phyloP scores from a whole-genome alignment of 345 rosid species.

The Arabis hirsuta region DNA sequence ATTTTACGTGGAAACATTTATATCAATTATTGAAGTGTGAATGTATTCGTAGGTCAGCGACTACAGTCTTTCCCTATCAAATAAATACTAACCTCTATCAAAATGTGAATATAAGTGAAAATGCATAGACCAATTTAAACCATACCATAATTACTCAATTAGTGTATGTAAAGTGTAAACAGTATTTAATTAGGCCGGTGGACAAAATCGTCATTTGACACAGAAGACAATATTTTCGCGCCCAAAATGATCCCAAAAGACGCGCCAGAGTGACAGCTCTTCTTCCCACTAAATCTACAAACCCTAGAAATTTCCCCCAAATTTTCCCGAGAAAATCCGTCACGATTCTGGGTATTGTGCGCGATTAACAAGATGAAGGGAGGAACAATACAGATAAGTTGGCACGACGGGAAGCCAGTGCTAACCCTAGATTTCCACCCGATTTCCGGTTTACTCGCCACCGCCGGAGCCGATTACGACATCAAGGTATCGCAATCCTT shows the following conservation, averaged over 20 bases:
- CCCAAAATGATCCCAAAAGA: slow-evolving; percentile 24
- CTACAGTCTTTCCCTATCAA: slow-evolving; percentile 25
- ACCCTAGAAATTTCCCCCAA: slow-evolving; percentile 25
- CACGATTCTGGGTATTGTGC: slow-evolving; percentile 19
- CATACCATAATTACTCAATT: neutral
- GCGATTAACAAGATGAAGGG: slow-evolving; percentile 61
- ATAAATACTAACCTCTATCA: neutral
- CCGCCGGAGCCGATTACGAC: slow-evolving; percentile 97
- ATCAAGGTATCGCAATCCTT: slow-evolving; percentile 59
- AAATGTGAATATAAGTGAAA: neutral
- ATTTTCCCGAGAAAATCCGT: slow-evolving; percentile 29
- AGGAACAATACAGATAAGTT: slow-evolving; percentile 90
- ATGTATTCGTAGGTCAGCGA: slow-evolving; percentile 30
- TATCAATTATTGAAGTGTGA: slow-evolving; percentile 30
- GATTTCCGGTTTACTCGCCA: slow-evolving; percentile 81
- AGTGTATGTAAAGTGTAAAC: neutral
- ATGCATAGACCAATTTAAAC: neutral
- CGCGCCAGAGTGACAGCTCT: slow-evolving; percentile 37
- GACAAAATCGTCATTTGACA: slow-evolving; percentile 24
- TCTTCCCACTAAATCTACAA: slow-evolving; percentile 12
- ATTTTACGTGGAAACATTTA: slow-evolving; percentile 2
- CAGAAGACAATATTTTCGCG: slow-evolving; percentile 24
- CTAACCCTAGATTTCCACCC: slow-evolving; percentile 91
- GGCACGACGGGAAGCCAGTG: slow-evolving; percentile 92
- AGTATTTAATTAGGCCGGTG: slow-evolving; percentile 9